phyloP scores from a whole-genome alignment of 2,329 filamentous ascomycete species.

The Fusarium palustre region DNA sequence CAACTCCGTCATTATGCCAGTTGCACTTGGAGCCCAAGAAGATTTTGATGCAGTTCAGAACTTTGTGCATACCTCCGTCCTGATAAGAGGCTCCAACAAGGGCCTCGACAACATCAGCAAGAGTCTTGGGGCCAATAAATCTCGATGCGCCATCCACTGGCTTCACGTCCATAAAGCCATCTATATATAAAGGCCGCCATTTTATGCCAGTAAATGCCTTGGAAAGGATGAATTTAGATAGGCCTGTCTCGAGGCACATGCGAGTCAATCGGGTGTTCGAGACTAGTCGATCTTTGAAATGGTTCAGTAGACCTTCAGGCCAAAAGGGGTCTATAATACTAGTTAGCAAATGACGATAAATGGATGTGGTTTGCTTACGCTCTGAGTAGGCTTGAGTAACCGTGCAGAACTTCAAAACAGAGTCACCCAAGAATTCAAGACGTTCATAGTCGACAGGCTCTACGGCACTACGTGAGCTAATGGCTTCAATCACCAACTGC shows the following conservation, averaged over 20 bases:
- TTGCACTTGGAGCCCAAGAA: slow-evolving; percentile 69
- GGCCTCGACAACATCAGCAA: slow-evolving; percentile 90
- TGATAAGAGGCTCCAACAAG: slow-evolving; percentile 81
- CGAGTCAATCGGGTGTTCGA: slow-evolving; percentile 79
- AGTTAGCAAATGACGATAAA: background rate
- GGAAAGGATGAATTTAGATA: slow-evolving; percentile 80
- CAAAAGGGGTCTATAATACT: slow-evolving; percentile 66
- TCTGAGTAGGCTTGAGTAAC: slow-evolving; percentile 71
- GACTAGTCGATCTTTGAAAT: slow-evolving; percentile 75
- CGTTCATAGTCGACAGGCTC: slow-evolving; percentile 80
- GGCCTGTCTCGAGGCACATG: slow-evolving; percentile 70
- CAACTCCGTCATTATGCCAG: slow-evolving; percentile 62
- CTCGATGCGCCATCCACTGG: slow-evolving; percentile 33
- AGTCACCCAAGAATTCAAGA: slow-evolving; percentile 89
- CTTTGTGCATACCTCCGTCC: slow-evolving; percentile 74
- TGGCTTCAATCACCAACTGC: slow-evolving; percentile 72
- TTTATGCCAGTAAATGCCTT: slow-evolving; percentile 74
- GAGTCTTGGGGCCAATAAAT: slow-evolving; percentile 76
- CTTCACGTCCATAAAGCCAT: slow-evolving; percentile 49
- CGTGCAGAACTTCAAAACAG: slow-evolving; percentile 79
- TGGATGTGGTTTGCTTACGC: slow-evolving; percentile 53
- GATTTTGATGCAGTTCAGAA: slow-evolving; percentile 70
- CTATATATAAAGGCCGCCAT: slow-evolving; percentile 76
- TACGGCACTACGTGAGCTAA: slow-evolving; percentile 72
- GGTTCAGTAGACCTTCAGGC: slow-evolving; percentile 81